Conservation (phyloP, 768 basidiomycete genomes). For the Cyathus striatus region DNA sequence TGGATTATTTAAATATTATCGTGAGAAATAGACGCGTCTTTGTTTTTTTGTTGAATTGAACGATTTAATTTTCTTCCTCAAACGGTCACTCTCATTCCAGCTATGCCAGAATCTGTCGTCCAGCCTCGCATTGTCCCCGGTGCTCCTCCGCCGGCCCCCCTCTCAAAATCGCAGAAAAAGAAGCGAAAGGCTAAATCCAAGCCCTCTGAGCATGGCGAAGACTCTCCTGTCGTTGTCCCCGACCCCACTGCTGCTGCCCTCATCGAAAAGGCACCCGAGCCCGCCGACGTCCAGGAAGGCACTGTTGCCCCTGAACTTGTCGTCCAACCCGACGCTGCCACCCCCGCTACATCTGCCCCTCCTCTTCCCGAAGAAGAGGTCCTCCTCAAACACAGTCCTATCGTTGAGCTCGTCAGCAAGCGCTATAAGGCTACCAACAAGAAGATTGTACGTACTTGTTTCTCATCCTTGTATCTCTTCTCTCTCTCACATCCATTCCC, state of each 20-base stretch:
- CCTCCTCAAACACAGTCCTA: slow-evolving; percentile 53
- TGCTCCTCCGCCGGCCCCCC: slow-evolving; percentile 58
- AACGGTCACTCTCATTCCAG: slow-evolving; percentile 6
- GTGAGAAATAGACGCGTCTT: slow-evolving; percentile 28
- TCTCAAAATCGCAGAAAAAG: slow-evolving; percentile 68
- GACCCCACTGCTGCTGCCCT: slow-evolving; percentile 41
- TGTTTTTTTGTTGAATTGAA: slow-evolving; percentile 19
- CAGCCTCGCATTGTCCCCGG: slow-evolving; percentile 66
- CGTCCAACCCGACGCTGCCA: slow-evolving; percentile 34
- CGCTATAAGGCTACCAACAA: slow-evolving; percentile 72
- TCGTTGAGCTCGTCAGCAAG: slow-evolving; percentile 76
- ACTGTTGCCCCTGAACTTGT: slow-evolving; percentile 40
- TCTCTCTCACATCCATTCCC: slow-evolving; percentile 38
- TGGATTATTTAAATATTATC: slow-evolving; percentile 3
- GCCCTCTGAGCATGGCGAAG: slow-evolving; percentile 35
- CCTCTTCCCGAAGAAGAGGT: slow-evolving; percentile 40
- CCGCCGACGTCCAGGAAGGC: slow-evolving; percentile 41
- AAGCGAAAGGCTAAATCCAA: slow-evolving; percentile 54
- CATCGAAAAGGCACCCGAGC: slow-evolving; percentile 46
- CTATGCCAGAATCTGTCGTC: slow-evolving; percentile 32
- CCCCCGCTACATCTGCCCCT: no score
- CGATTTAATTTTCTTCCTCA: slow-evolving; percentile 12
- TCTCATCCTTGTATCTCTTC: not conserved
- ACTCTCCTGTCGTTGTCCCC: slow-evolving; percentile 40
- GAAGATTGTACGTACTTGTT: slow-evolving; percentile 66